Base-by-base conservation (phyloP, 768 basidiomycete species). In the Coprinellus micaceus region DNA sequence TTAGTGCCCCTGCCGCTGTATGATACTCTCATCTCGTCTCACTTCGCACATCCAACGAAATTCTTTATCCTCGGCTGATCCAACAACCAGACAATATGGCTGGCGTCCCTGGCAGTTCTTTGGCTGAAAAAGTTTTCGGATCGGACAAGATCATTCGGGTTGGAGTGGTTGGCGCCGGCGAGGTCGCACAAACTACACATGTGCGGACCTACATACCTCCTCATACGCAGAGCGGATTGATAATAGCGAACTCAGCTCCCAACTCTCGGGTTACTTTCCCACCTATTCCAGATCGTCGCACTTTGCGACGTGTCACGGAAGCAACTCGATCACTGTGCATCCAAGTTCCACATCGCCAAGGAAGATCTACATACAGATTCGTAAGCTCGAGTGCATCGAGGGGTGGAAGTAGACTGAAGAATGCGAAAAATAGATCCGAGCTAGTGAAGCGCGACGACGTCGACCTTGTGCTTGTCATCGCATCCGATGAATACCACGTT, bases 381-480 rank as follows among this genome's bases (percentile, higher is more conserved):
- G 49, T 51, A 37, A 2, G 47, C 17, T 11, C 6, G 26, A n/a
- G n/a, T n/a, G n/a, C n/a, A n/a, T n/a, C n/a, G n/a, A n/a, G n/a
- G n/a, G n/a, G n/a, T n/a, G n/a, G n/a, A n/a, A n/a, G n/a, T n/a
- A 37, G 9, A 37, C 36, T 37, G 9, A 37, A 9, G 36, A 37
- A 37, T 37, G 36, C 36, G 17, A 9, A n/a, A 33, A 33, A 6
- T 33, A 51, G 49, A 36, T 33, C 49, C 13, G 30, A 33, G 13
- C 15, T 51, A 29, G 29, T 51, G 4, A 24, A 21, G 49, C 12
- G 49, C 33, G n/a, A 15, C 10, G 49, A 51, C 15, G 33, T 51
- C 49, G 49, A 51, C 36, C 49, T 51, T 21, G 49, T 51, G 13
- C 33, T 51, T 19, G 49, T 51, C 22, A 51, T 51, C 19, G 49